Base-by-base conservation (phyloP, 2,329 filamentous ascomycete species). In the Chrysosporium keratinophilum region DNA sequence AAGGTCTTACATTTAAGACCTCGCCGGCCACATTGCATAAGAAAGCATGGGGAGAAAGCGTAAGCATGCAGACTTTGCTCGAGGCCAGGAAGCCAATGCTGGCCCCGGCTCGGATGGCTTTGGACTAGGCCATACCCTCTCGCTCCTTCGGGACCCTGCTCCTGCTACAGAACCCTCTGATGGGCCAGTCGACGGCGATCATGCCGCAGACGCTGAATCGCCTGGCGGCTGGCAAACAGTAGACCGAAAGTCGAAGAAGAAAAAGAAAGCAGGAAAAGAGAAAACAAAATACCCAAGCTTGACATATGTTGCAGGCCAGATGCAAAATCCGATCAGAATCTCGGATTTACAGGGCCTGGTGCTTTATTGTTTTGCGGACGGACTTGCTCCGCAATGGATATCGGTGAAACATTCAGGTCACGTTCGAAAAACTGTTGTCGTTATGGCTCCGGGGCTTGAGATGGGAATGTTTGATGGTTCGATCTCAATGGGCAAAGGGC, bases 391-490 rank as follows among this genome's bases (percentile, higher is more conserved):
- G n/a, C 78, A 81, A 63, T 84, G 80, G 80, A 76, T 82, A 14
- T 77, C 79, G 31, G 71, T 84, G 55, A 75, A 74, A 57, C 76
- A 82, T 63, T 77, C 77, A 43, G 69, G 68, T 15, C 71, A 74
- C 56, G 75, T 84, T 40, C 71, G 72, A 54, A 94, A 93, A 71
- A 85, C 94, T 31, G 90, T 97, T 31, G 80, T 87, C 40, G 74
- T 98, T 60, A 91, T 96, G 86, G 83, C 96, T 10, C 93, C 93
- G 10, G 93, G 93, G 0, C 72, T 98, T 20, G 91, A 97, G 65
- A 80, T 88, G 63, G 85, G 82, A 58, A 93, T 97, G 86, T 95
- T 97, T 71, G 81, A 85, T 67, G 77, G 80, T 35, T 72, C 69
- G 2, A 70, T 80, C 11, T 45, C 56, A 4, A 35, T 58, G 20